These are phyloP conservation scores for Diddensiella transvaalensis DNA, from an alignment of 805 yeast genomes.

Conservation along the genomic window DNA sequence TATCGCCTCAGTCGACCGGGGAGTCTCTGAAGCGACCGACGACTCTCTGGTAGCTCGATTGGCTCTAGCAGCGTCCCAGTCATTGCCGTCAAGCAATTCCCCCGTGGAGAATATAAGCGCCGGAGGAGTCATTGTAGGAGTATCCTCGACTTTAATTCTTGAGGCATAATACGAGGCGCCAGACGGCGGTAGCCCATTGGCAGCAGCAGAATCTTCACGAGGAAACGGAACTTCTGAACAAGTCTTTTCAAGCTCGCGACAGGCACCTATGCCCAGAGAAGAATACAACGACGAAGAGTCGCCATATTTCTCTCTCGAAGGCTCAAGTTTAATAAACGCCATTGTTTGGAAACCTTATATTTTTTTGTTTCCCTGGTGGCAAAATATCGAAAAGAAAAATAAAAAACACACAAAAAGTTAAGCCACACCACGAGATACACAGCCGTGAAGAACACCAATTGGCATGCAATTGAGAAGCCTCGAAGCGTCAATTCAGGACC, in stretches of 20 bases:
- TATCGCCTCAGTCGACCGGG: conserved; percentile 1
- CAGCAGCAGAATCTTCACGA: neutral
- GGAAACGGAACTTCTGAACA: neutral
- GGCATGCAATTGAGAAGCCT: neutral
- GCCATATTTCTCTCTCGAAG: neutral
- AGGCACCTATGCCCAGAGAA: neutral
- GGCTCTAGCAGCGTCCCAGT: neutral
- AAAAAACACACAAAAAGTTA: too few relatives aligned
- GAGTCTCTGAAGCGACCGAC: conserved; percentile 4
- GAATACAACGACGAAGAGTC: neutral
- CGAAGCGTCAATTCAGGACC: neutral
- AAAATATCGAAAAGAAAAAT: too few relatives aligned
- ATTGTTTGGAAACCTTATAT: neutral
- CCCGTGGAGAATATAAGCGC: neutral
- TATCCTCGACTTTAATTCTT: neutral
- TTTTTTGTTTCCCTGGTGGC: neutral
- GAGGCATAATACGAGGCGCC: neutral
- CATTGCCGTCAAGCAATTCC: neutral
- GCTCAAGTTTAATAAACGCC: conserved; percentile 1
- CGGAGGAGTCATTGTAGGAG: conserved; percentile 8
- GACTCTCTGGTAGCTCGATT: conserved; percentile 3
- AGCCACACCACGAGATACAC: too few relatives aligned
- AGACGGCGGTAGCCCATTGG: neutral
- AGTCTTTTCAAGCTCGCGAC: too few relatives aligned
- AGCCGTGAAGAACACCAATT: neutral